Conservation (phyloP, 352 stramenopile species). For the Pythium utonaiense region DNA sequence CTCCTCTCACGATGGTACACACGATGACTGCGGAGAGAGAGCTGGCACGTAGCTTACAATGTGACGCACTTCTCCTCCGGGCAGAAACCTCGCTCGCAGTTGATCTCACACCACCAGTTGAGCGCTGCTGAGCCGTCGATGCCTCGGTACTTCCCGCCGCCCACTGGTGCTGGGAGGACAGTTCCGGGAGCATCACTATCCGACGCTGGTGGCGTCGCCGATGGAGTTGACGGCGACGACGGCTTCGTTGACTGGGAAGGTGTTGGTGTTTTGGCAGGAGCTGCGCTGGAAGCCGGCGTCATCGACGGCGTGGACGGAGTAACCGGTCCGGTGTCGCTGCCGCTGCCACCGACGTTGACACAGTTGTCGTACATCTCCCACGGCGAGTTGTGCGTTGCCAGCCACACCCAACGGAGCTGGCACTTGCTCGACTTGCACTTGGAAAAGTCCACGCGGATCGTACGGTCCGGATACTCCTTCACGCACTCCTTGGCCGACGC, state of each 20-base stretch:
- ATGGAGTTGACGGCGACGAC: background rate
- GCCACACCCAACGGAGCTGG: conserved; percentile 40
- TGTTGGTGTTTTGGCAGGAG: background rate
- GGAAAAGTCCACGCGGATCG: conserved; percentile 34
- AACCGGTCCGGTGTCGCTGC: background rate
- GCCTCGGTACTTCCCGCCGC: background rate
- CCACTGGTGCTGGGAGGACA: background rate
- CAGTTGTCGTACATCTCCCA: conserved; percentile 52
- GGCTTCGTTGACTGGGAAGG: background rate
- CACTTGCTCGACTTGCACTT: conserved; percentile 27
- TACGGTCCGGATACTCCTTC: conserved; percentile 28
- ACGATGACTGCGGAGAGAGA: background rate
- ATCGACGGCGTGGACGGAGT: background rate
- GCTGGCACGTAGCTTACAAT: background rate
- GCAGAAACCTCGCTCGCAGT: conserved; percentile 13
- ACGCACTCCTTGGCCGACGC: conserved; percentile 33
- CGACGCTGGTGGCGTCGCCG: background rate
- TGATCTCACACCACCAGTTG: conserved; percentile 15
- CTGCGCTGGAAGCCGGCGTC: background rate
- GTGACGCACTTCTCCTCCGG: background rate
- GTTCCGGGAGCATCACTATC: background rate
- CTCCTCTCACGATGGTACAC: too few relatives aligned
- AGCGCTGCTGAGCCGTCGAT: conserved; percentile 6
- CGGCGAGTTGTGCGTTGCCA: conserved; percentile 40
- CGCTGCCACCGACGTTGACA: conserved; percentile 21